A percentile compares a stretch with the other conserved stretches of the same genome.
Evolutionary conservation across 306 rosid species (phyloP).

Genomic region (Trichosanthes cucumerina): DNA sequence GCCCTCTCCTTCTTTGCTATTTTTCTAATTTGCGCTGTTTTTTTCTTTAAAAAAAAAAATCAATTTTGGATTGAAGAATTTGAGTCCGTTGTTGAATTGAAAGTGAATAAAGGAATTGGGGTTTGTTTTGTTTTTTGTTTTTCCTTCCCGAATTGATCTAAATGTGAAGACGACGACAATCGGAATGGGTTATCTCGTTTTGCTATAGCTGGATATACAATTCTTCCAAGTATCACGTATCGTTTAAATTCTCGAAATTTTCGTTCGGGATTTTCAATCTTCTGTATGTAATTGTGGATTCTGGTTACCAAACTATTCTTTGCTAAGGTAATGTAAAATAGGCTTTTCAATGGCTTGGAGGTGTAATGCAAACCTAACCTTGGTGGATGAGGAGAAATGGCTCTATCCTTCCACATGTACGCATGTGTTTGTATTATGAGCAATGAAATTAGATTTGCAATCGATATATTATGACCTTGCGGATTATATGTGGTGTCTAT

Average conservation of each 20-base stretch:
- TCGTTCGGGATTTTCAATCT: not conserved
- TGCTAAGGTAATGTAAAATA: not conserved
- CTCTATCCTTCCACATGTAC: not conserved
- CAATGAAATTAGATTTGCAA: not conserved
- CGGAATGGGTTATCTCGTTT: not conserved
- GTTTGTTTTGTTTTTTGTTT: not conserved
- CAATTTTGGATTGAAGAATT: not conserved
- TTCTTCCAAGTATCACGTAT: not conserved
- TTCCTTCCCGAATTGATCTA: not conserved
- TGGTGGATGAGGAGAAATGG: not conserved
- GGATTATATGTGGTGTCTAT: not conserved
- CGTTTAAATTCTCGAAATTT: not conserved
- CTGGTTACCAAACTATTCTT: not conserved
- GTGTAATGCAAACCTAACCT: not conserved
- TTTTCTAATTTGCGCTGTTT: not conserved
- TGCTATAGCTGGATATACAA: not conserved
- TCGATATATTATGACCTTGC: not conserved
- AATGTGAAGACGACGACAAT: not conserved
- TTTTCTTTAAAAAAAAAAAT: not conserved
- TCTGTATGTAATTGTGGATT: not conserved
- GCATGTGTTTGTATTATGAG: not conserved
- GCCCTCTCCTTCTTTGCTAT: not conserved
- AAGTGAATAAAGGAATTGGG: not conserved
- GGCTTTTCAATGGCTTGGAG: not conserved
- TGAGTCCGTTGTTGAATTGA: not conserved